These are phyloP conservation scores for Fusarium coicis DNA, from an alignment of 2,329 filamentous ascomycete species.

Conservation along the genomic window DNA sequence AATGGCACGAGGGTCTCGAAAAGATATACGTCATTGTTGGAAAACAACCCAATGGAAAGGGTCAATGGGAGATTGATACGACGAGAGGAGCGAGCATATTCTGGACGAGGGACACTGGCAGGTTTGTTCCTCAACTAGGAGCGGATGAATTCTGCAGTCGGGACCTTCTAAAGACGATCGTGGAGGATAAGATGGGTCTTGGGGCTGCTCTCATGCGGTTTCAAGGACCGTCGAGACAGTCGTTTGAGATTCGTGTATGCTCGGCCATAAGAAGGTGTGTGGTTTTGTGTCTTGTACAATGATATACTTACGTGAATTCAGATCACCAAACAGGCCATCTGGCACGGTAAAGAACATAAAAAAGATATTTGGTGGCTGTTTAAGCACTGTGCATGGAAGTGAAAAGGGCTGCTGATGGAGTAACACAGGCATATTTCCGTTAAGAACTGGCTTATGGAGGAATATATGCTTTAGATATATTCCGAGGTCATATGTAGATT, in stretches of 20 bases:
- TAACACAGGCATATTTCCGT: rapidly evolving
- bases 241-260: neutral
- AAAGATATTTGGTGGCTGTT: neutral
- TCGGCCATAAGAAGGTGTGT: neutral
- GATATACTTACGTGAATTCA: neutral
- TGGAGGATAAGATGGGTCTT: neutral
- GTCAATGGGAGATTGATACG: slow-evolving; percentile 10
- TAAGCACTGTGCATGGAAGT: neutral
- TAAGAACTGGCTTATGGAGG: neutral
- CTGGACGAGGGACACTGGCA: neutral
- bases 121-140: neutral
- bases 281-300: rapidly evolving
- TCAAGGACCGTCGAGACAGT: rapidly evolving
- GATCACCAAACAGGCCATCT: rapidly evolving
- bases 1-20: neutral
- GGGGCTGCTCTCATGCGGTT: rapidly evolving
- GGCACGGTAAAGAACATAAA: neutral
- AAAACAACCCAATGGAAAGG: neutral
- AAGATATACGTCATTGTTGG: slow-evolving; percentile 2
- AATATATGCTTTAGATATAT: rapidly evolving
- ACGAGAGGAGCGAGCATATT: neutral
- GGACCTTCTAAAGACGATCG: neutral
- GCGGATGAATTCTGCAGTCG: neutral
- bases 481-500: no score
- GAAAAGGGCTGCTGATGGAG: neutral